A percentile compares a stretch with the other conserved stretches of the same genome.
phyloP scores from a whole-genome alignment of 495 filamentous ascomycete genomes.

The Penicillium coprophilum region DNA sequence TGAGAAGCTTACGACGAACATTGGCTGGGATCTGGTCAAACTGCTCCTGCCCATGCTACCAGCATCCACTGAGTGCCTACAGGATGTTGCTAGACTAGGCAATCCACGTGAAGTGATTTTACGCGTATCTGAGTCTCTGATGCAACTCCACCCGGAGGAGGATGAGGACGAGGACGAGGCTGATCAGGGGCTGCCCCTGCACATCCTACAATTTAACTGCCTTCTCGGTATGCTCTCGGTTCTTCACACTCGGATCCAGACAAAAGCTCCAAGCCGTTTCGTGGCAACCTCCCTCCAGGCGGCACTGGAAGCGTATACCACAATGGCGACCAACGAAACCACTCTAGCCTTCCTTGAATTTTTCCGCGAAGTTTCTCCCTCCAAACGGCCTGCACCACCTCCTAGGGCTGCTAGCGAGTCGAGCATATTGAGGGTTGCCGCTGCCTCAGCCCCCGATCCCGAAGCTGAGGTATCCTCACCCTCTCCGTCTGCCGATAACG shows the following conservation, averaged over 20 bases:
- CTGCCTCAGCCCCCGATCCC: slow-evolving; percentile 71
- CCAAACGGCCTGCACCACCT: slow-evolving; percentile 71
- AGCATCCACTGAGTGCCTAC: slow-evolving; percentile 70
- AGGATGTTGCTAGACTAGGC: slow-evolving; percentile 74
- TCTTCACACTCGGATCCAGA: slow-evolving; percentile 84
- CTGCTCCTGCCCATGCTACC: slow-evolving; percentile 76
- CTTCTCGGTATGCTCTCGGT: slow-evolving; percentile 78
- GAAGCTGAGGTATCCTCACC: slow-evolving; percentile 65
- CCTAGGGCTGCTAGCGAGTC: slow-evolving; percentile 61
- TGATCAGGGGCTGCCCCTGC: slow-evolving; percentile 16
- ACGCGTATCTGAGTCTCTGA: slow-evolving; percentile 75
- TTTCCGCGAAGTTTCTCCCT: slow-evolving; percentile 69
- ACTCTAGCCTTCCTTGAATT: slow-evolving; percentile 75
- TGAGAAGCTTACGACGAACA: slow-evolving; percentile 78
- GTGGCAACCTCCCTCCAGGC: slow-evolving; percentile 85
- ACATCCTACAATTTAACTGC: slow-evolving; percentile 64
- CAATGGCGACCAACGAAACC: slow-evolving; percentile 58
- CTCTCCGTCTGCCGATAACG: slow-evolving; percentile 51
- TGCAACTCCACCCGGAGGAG: slow-evolving; percentile 56
- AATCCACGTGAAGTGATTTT: slow-evolving; percentile 94
- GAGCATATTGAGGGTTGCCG: slow-evolving; percentile 32
- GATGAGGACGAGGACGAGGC: slow-evolving; percentile 49
- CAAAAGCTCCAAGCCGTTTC: slow-evolving; percentile 89
- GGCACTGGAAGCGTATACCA: slow-evolving; percentile 65
- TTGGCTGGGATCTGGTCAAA: slow-evolving; percentile 94